These are phyloP conservation scores for Talaromyces piceae DNA, from an alignment of 2,329 filamentous ascomycete genomes.

Conservation along the genomic window DNA sequence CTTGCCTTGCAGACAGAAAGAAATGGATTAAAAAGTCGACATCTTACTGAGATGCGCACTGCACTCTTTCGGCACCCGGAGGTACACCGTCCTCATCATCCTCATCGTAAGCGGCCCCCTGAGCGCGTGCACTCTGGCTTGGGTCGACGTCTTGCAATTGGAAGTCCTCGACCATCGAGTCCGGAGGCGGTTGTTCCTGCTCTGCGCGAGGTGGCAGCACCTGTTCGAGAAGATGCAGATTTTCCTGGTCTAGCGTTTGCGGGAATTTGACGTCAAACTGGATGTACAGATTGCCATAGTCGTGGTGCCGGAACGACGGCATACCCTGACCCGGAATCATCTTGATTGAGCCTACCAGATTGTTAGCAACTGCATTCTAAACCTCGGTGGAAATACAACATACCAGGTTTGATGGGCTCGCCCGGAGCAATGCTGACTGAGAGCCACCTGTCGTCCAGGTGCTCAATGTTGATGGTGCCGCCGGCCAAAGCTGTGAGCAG, in stretches of 20 bases:
- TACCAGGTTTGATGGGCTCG: constrained; percentile 90
- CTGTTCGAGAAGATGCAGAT: constrained; percentile 71
- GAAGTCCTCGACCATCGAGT: constrained; percentile 87
- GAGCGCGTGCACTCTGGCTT: constrained; percentile 58
- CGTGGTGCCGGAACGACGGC: constrained; percentile 92
- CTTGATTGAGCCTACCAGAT: constrained; percentile 68
- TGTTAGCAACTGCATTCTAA: background rate
- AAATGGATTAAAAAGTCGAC: background rate
- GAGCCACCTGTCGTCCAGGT: constrained; percentile 95
- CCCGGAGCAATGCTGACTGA: constrained; percentile 87
- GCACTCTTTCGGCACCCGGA: constrained; percentile 43
- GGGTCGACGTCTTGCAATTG: constrained; percentile 78
- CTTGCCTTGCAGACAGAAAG: background rate
- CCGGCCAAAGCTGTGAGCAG: constrained; percentile 90
- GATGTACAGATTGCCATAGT: constrained; percentile 92
- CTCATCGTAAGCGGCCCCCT: constrained; percentile 55
- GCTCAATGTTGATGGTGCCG: constrained; percentile 85
- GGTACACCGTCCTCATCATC: constrained; percentile 55
- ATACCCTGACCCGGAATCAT: constrained; percentile 95
- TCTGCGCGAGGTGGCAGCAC: constrained; percentile 69
- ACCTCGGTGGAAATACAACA: constrained; percentile 24
- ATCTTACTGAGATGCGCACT: constrained; percentile 44
- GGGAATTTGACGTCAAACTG: constrained; percentile 98
- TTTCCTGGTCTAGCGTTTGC: constrained; percentile 59
- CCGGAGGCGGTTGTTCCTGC: constrained; percentile 61